These are phyloP conservation scores for Starmerella roubikii DNA, from an alignment of 805 yeast genomes.

Conservation along the genomic window DNA sequence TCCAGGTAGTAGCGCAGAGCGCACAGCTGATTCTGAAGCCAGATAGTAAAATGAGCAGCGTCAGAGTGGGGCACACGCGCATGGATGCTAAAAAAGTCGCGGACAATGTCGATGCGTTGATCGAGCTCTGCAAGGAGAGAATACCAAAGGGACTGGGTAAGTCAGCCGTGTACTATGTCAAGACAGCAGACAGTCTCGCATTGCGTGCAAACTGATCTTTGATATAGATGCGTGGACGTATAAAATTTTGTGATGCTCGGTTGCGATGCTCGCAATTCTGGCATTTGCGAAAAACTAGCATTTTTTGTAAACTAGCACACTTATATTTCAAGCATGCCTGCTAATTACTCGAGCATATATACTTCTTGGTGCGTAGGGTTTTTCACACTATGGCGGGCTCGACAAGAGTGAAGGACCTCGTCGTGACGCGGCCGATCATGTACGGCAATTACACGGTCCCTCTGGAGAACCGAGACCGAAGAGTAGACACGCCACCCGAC, in stretches of 20 bases:
- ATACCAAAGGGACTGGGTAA: conserved; percentile 14
- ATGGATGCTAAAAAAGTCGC: conserved; percentile 18
- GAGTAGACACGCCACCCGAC: conserved; percentile 59
- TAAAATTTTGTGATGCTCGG: too few relatives aligned
- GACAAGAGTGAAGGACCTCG: conserved; percentile 35
- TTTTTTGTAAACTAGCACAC: too few relatives aligned
- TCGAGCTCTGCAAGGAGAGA: conserved; percentile 2
- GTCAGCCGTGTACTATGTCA: conserved; percentile 15
- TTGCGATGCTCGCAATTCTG: not conserved
- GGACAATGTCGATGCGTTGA: conserved; percentile 17
- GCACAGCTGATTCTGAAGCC: conserved; percentile 20
- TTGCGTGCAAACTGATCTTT: conserved; percentile 2
- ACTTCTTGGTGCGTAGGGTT: too few relatives aligned
- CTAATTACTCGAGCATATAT: not conserved
- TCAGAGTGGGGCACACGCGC: conserved; percentile 19
- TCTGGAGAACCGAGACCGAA: conserved; percentile 38
- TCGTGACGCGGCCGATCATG: conserved; percentile 63
- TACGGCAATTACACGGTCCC: conserved; percentile 75
- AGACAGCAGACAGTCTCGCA: conserved; percentile 20
- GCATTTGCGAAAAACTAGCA: not conserved
- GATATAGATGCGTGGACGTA: not conserved
- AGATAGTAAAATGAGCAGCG: conserved; percentile 8
- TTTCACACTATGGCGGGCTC: conserved; percentile 10
- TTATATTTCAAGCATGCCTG: not conserved
- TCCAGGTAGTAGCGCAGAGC: conserved; percentile 4